phyloP scores from a whole-genome alignment of 2,329 filamentous ascomycete species.

The Microdochium trichocladiopsis region DNA sequence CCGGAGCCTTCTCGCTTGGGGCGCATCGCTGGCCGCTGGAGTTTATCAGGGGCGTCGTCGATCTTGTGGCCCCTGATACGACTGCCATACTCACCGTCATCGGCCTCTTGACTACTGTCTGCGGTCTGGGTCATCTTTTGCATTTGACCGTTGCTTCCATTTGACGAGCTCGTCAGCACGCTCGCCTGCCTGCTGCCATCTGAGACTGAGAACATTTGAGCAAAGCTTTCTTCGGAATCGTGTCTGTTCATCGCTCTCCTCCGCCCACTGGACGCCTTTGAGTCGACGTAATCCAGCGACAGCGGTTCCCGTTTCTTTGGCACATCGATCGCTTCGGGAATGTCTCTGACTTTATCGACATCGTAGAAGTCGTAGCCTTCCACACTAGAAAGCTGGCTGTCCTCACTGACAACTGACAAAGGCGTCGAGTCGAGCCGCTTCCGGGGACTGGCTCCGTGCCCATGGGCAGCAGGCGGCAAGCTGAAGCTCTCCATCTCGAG shows the following conservation, averaged over 20 bases:
- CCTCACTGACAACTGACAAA: conserved; percentile 42
- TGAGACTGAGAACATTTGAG: conserved; percentile 52
- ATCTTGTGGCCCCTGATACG: conserved; percentile 35
- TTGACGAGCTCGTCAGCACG: conserved; percentile 27
- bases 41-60: conserved; percentile 14
- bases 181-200: conserved; percentile 35
- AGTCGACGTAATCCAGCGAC: conserved; percentile 24
- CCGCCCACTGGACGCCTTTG: conserved; percentile 20
- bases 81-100: conserved; percentile 34
- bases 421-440: conserved; percentile 42
- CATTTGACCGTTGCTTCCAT: conserved; percentile 12
- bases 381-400: conserved; percentile 43
- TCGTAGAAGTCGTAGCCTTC: conserved; percentile 64
- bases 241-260: conserved; percentile 30
- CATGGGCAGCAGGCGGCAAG: conserved; percentile 39
- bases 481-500: conserved; percentile 42
- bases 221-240: conserved; percentile 52
- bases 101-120: conserved; percentile 11
- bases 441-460: conserved; percentile 26
- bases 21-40: conserved; percentile 6
- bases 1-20: conserved; percentile 15
- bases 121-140: conserved; percentile 4
- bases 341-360: conserved; percentile 35
- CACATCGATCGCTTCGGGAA: conserved; percentile 45
- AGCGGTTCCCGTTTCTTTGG: conserved; percentile 32